phyloP scores from a whole-genome alignment of 257 asterid species.

The Jaltomata sinuosa region DNA sequence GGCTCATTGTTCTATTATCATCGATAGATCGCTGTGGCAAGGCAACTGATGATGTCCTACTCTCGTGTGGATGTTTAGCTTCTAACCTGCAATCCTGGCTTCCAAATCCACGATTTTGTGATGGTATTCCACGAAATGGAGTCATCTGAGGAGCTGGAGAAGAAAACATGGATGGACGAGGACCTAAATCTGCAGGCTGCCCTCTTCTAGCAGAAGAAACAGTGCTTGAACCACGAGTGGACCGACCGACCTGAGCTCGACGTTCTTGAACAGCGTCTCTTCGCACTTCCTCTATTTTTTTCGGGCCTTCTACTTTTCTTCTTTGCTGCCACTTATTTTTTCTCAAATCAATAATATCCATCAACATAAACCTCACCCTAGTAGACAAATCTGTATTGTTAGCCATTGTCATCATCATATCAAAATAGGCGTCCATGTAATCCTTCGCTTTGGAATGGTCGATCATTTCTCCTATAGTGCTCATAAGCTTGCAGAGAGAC shows the following conservation, averaged over 20 bases:
- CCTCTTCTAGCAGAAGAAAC: slow-evolving; percentile 12
- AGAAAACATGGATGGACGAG: slow-evolving; percentile 9
- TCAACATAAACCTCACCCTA: slow-evolving; percentile 28
- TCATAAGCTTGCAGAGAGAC: slow-evolving; percentile 26
- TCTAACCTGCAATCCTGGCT: slow-evolving; percentile 13
- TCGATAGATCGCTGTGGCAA: not conserved
- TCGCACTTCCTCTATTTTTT: slow-evolving; percentile 26
- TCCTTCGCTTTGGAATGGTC: slow-evolving; percentile 26
- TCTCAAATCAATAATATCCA: slow-evolving; percentile 29
- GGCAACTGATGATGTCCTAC: slow-evolving; percentile 2
- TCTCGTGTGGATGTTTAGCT: slow-evolving; percentile 4
- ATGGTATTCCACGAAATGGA: slow-evolving; percentile 2
- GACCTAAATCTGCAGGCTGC: slow-evolving; percentile 10
- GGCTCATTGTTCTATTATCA: slow-evolving; percentile 2
- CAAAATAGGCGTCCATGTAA: slow-evolving; percentile 27
- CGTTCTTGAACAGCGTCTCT: slow-evolving; percentile 29
- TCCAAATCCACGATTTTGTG: slow-evolving; percentile 11
- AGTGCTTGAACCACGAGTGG: slow-evolving; percentile 5
- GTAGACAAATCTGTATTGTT: slow-evolving; percentile 13
- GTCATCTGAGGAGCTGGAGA: slow-evolving; percentile 4
- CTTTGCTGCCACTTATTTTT: slow-evolving; percentile 34
- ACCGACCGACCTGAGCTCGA: slow-evolving; percentile 12
- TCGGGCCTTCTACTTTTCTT: slow-evolving; percentile 33
- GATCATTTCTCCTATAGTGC: slow-evolving; percentile 24
- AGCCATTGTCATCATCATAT: slow-evolving; percentile 13